Conservation (phyloP, 495 filamentous ascomycete genomes). For the Podospora pseudocomata region DNA sequence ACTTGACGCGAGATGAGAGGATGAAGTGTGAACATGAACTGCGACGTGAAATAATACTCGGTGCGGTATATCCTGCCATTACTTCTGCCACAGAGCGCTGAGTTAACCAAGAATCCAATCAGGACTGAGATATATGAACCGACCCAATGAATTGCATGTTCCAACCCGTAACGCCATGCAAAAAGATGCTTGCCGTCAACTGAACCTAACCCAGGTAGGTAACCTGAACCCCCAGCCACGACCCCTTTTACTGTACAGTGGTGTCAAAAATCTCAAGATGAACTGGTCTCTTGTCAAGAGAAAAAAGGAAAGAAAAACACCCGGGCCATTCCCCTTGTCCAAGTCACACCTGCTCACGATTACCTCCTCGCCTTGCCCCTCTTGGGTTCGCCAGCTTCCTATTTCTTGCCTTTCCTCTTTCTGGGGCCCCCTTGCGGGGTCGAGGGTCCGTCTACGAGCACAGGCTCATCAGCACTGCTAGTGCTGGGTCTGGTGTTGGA, state of each 20-base stretch:
- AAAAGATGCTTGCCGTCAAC: conserved; percentile 22
- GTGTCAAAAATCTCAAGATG: neutral
- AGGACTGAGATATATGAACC: neutral
- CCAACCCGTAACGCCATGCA: conserved; percentile 32
- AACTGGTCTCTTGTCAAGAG: neutral
- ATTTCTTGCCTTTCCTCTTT: conserved; percentile 83
- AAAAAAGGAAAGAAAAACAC: neutral
- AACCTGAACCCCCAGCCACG: neutral
- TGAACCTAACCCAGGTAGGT: conserved; percentile 3
- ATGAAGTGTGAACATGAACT: too few relatives aligned
- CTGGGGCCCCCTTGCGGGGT: conserved; percentile 49
- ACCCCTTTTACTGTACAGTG: conserved; percentile 22
- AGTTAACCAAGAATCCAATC: neutral
- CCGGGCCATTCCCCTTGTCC: neutral
- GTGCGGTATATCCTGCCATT: neutral
- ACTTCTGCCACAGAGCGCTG: neutral
- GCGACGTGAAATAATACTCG: neutral
- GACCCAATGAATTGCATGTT: conserved; percentile 10
- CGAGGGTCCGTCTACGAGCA: conserved; percentile 70
- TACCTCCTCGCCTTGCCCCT: neutral
- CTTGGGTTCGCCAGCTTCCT: conserved; percentile 19
- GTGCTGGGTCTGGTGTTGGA: conserved; percentile 25
- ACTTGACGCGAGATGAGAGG: too few relatives aligned
- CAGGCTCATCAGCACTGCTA: conserved; percentile 67
- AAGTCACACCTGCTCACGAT: neutral